A percentile compares a stretch with the other conserved stretches of the same genome.
Conservation (phyloP, 768 basidiomycete species). For the Calocybe gangraenosa region DNA sequence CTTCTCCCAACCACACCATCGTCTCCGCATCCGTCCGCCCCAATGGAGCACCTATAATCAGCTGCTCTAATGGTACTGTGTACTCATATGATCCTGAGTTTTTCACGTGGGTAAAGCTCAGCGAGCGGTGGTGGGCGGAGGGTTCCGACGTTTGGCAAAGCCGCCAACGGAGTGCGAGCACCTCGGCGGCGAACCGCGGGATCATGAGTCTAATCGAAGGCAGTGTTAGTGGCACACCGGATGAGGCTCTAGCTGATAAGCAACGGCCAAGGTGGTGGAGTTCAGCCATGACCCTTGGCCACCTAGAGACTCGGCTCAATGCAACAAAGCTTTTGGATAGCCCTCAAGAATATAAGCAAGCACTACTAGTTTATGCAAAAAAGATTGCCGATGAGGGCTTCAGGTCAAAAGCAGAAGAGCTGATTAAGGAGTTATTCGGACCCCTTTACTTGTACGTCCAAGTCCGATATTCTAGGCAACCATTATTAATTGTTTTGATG, state of each 20-base stretch:
- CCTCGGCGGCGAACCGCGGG: slow-evolving; percentile 38
- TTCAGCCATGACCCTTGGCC: slow-evolving; percentile 78
- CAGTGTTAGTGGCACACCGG: slow-evolving; percentile 33
- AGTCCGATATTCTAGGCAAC: no score
- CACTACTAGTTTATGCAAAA: slow-evolving; percentile 72
- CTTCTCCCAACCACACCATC: slow-evolving; percentile 57
- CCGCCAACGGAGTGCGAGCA: slow-evolving; percentile 45
- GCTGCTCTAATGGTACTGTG: slow-evolving; percentile 71
- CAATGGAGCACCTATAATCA: slow-evolving; percentile 76
- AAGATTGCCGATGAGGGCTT: slow-evolving; percentile 89
- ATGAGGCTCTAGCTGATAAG: slow-evolving; percentile 34
- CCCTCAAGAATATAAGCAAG: slow-evolving; percentile 78
- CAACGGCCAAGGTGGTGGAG: slow-evolving; percentile 76
- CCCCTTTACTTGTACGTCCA: slow-evolving; percentile 83
- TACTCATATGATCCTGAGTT: slow-evolving; percentile 76
- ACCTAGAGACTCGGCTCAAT: slow-evolving; percentile 80
- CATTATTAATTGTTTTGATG: slow-evolving; percentile 1
- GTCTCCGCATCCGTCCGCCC: slow-evolving; percentile 64
- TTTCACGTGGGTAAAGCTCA: slow-evolving; percentile 67
- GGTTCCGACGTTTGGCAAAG: slow-evolving; percentile 84
- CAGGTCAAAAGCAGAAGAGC: slow-evolving; percentile 82
- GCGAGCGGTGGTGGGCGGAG: slow-evolving; percentile 81
- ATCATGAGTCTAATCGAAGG: slow-evolving; percentile 52
- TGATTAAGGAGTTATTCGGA: slow-evolving; percentile 86
- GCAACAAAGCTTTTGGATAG: slow-evolving; percentile 76